phyloP scores from a whole-genome alignment of 805 yeast genomes.

The Alloascoidea africana region DNA sequence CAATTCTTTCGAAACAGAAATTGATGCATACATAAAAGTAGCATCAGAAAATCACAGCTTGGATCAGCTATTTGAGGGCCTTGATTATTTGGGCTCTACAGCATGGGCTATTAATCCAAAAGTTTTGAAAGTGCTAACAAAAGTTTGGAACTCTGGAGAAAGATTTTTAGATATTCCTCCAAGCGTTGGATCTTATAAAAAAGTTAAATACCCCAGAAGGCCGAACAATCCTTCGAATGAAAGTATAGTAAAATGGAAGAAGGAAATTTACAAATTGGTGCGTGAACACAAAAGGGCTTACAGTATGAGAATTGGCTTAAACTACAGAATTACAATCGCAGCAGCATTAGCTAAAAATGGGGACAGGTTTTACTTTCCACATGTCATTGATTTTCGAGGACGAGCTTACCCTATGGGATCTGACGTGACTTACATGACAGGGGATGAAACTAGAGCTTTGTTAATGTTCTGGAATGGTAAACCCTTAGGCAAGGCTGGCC shows the following conservation, averaged over 20 bases:
- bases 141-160: constrained; percentile 81
- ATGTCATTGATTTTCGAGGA: constrained; percentile 49
- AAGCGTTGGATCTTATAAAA: constrained; percentile 18
- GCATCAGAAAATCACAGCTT: constrained; percentile 60
- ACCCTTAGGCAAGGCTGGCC: constrained; percentile 33
- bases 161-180: constrained; percentile 61
- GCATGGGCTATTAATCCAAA: constrained; percentile 83
- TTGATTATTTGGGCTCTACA: constrained; percentile 74
- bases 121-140: constrained; percentile 51
- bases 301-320: constrained; percentile 77
- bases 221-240: constrained; percentile 55
- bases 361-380: constrained; percentile 45
- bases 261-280: constrained; percentile 37
- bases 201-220: constrained; percentile 35
- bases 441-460: constrained; percentile 42
- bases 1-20: constrained; percentile 79
- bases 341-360: constrained; percentile 69
- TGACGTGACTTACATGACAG: constrained; percentile 46
- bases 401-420: constrained; percentile 53
- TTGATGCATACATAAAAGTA: constrained; percentile 72
- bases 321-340: constrained; percentile 90
- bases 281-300: constrained; percentile 39
- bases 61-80: constrained; percentile 57
- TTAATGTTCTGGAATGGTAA: constrained; percentile 46
- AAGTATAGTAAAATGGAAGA: constrained; percentile 52